phyloP scores from a whole-genome alignment of 495 filamentous ascomycete species.

The Lophiotrema nucula region DNA sequence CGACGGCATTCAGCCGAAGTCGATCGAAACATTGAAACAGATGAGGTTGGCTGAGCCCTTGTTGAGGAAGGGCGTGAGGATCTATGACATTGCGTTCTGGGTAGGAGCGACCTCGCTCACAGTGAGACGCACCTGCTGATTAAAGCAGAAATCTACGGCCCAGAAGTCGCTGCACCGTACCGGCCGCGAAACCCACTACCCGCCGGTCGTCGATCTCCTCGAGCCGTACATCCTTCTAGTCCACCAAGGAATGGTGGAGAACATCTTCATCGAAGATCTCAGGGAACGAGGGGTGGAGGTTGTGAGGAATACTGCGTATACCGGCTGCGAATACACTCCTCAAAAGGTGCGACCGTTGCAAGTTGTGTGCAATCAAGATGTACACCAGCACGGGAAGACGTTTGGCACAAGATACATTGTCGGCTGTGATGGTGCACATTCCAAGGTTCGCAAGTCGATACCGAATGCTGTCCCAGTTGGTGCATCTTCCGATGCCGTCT shows the following conservation, averaged over 20 bases:
- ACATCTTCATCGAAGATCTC: constrained; percentile 64
- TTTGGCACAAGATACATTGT: constrained; percentile 30
- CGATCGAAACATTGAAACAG: constrained; percentile 71
- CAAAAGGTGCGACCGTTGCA: constrained; percentile 15
- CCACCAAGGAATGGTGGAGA: constrained; percentile 74
- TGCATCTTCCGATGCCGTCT: constrained; percentile 62
- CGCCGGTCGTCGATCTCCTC: constrained; percentile 65
- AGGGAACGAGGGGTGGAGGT: constrained; percentile 56
- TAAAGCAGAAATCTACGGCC: constrained; percentile 58
- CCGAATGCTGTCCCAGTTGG: constrained; percentile 64
- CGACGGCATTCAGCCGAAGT: constrained; percentile 77
- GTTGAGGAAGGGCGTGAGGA: constrained; percentile 59
- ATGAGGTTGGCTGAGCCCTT: constrained; percentile 64
- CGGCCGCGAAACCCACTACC: constrained; percentile 69
- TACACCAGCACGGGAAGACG: constrained; percentile 10
- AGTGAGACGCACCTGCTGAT: no score
- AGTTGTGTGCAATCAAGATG: constrained; percentile 12
- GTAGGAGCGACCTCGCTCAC: no score
- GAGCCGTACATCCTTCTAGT: constrained; percentile 71
- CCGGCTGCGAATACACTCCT: constrained; percentile 20
- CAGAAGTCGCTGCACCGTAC: constrained; percentile 56
- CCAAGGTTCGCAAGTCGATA: constrained; percentile 57
- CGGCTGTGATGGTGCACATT: constrained; percentile 39
- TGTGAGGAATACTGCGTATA: constrained; percentile 53
- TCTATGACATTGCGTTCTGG: constrained; percentile 74